These are phyloP conservation scores for Medicago lupulina DNA, from an alignment of 306 rosid genomes.

Conservation along the genomic window DNA sequence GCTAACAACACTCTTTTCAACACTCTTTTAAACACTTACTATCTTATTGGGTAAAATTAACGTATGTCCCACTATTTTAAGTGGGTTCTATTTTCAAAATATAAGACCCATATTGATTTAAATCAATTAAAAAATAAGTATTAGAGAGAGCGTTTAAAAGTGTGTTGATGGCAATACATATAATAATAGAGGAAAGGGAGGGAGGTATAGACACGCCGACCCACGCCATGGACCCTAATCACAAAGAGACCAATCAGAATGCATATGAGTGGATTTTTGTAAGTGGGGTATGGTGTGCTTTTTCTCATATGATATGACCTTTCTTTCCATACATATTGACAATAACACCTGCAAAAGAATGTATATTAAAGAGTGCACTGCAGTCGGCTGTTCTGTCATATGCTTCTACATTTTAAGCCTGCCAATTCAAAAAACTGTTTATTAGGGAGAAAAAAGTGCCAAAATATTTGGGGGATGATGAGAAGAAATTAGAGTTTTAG, in stretches of 20 bases:
- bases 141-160: too few relatives aligned
- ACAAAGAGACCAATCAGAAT: constrained; percentile 49
- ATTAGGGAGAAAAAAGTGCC: too few relatives aligned
- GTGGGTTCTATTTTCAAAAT: too few relatives aligned
- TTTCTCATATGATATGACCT: constrained; percentile 25
- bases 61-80: too few relatives aligned
- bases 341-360: not conserved
- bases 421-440: not conserved
- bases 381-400: not conserved
- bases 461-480: too few relatives aligned
- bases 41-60: too few relatives aligned
- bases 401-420: not conserved
- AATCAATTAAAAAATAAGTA: too few relatives aligned
- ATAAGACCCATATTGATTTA: too few relatives aligned
- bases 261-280: constrained; percentile 51
- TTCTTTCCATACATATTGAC: constrained; percentile 14
- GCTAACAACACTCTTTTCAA: too few relatives aligned
- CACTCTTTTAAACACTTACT: too few relatives aligned
- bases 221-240: constrained; percentile 54
- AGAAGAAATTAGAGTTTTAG: too few relatives aligned
- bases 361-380: not conserved
- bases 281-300: constrained; percentile 54
- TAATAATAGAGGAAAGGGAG: constrained; percentile 4
- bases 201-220: constrained; percentile 50
- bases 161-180: too few relatives aligned